A percentile compares a stretch with the other conserved stretches of the same genome.
Evolutionary conservation across 345 rosid species (phyloP).

Genomic region (Eucalyptus sp.): DNA sequence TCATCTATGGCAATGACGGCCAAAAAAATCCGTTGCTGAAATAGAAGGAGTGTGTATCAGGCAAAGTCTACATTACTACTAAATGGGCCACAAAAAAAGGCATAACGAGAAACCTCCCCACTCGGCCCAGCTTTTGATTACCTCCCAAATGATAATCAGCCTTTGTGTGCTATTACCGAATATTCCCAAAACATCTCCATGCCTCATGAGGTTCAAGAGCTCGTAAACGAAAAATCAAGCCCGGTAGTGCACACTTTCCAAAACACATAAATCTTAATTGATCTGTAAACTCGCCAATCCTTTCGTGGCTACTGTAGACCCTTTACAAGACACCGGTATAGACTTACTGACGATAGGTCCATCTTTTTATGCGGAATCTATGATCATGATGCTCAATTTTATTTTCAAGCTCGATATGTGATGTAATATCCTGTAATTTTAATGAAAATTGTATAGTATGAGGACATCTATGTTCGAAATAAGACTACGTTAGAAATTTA

Average conservation of each 20-base stretch:
- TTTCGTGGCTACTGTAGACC: neutral
- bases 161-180: neutral
- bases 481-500: neutral
- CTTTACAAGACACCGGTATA: neutral
- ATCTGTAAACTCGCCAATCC: neutral
- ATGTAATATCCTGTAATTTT: neutral
- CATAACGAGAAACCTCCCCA: neutral
- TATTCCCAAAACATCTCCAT: neutral
- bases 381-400: neutral
- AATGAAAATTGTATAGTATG: neutral
- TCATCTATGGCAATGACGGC: neutral
- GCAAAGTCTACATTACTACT: neutral
- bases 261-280: neutral
- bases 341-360: neutral
- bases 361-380: neutral
- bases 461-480: neutral
- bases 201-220: neutral
- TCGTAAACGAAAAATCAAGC: neutral
- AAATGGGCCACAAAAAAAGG: neutral
- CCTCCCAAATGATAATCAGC: neutral
- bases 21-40: accelerated
- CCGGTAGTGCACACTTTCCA: neutral
- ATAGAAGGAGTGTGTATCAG: neutral
- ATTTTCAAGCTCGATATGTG: neutral
- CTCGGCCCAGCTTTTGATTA: neutral